Evolutionary conservation across 192 early-diverging fungal genomes (phyloP), one percentile per base, ranked within the genome.

Genomic region (Paraglomus brasilianum): DNA sequence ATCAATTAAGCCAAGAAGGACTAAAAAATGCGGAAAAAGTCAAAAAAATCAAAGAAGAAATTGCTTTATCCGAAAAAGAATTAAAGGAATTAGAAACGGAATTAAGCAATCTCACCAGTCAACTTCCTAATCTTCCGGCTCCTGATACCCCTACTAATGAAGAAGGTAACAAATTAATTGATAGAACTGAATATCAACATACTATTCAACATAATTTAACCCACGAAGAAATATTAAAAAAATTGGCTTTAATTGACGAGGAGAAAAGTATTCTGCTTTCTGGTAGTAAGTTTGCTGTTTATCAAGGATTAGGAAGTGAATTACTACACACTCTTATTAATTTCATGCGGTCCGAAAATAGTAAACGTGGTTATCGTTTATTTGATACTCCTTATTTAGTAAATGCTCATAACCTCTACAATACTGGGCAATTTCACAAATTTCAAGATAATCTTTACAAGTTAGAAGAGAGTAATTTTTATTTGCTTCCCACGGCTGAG

Each of bases 91-190:
- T 53, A 53, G 52, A 53, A 53, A 21, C 14, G 22, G 52, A 53
- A 17, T 53, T 53, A 17, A 53, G 22, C 19, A 17, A 53, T 6
- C 22, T 53, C 14, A 53, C 52, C 22, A 53, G 52, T 21, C 52
- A 59, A 59, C 8, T 59, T 59, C 57, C 57, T 59, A 59, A 59
- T 59, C 57, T 59, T 59, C 57, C 57, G 30, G 36, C 57, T 36
- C 57, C 30, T 59, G 57, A 59, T 59, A 59, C 57, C 41, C 57
- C 57, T 9, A 59, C 57, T 59, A 59, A 59, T 59, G 30, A 21
- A 38, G 57, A 59, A 36, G 57, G 57, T 19, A 59, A 59, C 17
- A 21, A 40, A 59, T 11, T 59, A 13, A 59, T 59, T 59, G 57
- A 59, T n/a, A 21, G 13, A 8, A 59, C 36, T 30, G 57, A 59